Evolutionary conservation across 805 yeast genomes (phyloP), one percentile per base, ranked within the genome.

Genomic region (Yamadazyma olivae): DNA sequence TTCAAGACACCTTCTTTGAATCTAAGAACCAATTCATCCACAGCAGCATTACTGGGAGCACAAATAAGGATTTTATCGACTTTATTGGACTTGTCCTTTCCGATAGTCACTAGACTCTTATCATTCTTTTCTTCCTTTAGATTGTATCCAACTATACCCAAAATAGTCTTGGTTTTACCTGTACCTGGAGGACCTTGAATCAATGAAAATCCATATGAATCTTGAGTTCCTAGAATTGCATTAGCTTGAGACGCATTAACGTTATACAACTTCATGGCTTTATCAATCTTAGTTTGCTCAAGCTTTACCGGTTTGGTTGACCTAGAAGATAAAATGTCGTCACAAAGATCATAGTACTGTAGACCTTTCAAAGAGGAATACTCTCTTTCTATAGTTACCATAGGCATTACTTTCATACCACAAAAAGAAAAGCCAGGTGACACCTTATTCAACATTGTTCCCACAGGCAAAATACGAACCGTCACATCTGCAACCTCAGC

Each of bases 151-250:
- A 91, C 76, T 33, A 91, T 81, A 17, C 97, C 97, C 30, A 93
- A 57, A 61, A 95, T 93, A 0, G 99, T 93, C 56, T 91, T 95
- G 1, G 99, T 95, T 57, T 93, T 93, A 67, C 99, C 99, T 0
- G 98, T 91, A 59, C 99, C 99, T 0, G 99, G 99, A 0, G 99
- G 99, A 39, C 97, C 99, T 62, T 93, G 99, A 57, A 93, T 90
- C 35, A 93, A 68, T 0, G 95, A 81, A 53, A 93, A 88, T 0
- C 99, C 99, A 1, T 69, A 68, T 6, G 74, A 67, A 17, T 68
- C 57, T 20, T 79, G 76, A 0, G 95, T 75, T 1, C 88, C 86
- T 9, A 81, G 70, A 40, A 93, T 86, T 0, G 99, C 99, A 20
- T 63, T 70, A 0, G 98, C 98, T 60, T 93, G 99, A 0, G 99